Evolutionary conservation across 2,329 filamentous ascomycete species (phyloP).

Genomic region (Diplocarpon rosae): DNA sequence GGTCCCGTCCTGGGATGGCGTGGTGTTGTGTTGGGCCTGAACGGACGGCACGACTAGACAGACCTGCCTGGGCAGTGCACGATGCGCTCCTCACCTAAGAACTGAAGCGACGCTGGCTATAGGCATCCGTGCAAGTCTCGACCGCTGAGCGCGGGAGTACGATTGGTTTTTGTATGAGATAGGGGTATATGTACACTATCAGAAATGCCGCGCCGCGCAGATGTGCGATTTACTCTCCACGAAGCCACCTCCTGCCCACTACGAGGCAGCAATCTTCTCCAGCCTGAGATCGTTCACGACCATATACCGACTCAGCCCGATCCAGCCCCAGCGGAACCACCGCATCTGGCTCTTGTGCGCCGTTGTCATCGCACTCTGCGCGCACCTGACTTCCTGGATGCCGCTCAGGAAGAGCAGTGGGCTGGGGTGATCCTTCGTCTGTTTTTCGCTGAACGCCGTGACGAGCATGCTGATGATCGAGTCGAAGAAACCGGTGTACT

Average conservation of each 20-base stretch:
- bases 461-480: conserved; percentile 55
- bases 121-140: too few relatives aligned
- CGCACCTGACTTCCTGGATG: conserved; percentile 50
- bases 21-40: too few relatives aligned
- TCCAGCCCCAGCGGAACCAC: conserved; percentile 98
- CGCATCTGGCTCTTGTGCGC: conserved; percentile 95
- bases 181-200: too few relatives aligned
- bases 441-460: conserved; percentile 35
- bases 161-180: too few relatives aligned
- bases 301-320: conserved; percentile 87
- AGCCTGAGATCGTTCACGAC: conserved; percentile 75
- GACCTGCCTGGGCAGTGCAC: too few relatives aligned
- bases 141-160: too few relatives aligned
- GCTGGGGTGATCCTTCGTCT: conserved; percentile 39
- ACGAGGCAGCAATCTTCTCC: conserved; percentile 33
- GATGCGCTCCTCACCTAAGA: too few relatives aligned
- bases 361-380: conserved; percentile 76
- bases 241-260: neutral
- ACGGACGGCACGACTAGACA: too few relatives aligned
- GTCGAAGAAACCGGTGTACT: conserved; percentile 74
- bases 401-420: conserved; percentile 63
- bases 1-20: too few relatives aligned
- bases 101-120: too few relatives aligned
- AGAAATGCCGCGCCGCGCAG: too few relatives aligned
- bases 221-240: too few relatives aligned